These are phyloP conservation scores for Trichoderma citrinoviride DNA, from an alignment of 2,329 filamentous ascomycete genomes.

Conservation along the genomic window DNA sequence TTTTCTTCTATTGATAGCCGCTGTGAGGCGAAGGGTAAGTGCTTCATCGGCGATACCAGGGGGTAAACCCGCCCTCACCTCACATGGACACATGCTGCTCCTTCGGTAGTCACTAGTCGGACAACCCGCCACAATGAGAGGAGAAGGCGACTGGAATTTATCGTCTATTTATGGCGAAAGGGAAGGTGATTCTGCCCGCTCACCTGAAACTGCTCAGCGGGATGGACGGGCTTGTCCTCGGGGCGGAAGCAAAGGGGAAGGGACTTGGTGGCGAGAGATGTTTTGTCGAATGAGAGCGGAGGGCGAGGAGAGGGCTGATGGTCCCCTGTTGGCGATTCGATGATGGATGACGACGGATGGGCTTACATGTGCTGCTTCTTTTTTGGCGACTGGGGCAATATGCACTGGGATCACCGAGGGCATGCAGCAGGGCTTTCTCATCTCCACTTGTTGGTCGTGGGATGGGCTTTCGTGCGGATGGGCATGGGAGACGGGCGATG, in stretches of 20 bases:
- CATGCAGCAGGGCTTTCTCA: too few species aligned
- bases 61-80: not conserved
- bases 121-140: not conserved
- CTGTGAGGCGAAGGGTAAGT: not conserved
- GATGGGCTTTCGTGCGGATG: too few species aligned
- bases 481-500: too few species aligned
- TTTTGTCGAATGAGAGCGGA: not conserved
- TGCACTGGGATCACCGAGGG: not conserved
- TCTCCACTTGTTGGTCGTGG: conserved; percentile 11
- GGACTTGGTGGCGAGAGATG: conserved; percentile 7
- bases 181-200: conserved; percentile 15
- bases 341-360: not conserved
- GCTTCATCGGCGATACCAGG: not conserved
- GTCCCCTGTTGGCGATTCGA: too few species aligned
- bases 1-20: not conserved
- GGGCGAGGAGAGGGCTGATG: too few species aligned
- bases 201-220: conserved; percentile 4
- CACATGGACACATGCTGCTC: not conserved
- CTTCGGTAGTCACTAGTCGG: not conserved
- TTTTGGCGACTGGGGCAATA: too few species aligned
- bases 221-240: not conserved
- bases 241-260: not conserved
- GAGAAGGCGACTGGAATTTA: not conserved
- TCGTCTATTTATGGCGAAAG: conserved; percentile 11
- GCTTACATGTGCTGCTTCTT: not conserved